These are phyloP conservation scores for Coffea eugenioides DNA, from an alignment of 257 asterid species.

Conservation along the genomic window DNA sequence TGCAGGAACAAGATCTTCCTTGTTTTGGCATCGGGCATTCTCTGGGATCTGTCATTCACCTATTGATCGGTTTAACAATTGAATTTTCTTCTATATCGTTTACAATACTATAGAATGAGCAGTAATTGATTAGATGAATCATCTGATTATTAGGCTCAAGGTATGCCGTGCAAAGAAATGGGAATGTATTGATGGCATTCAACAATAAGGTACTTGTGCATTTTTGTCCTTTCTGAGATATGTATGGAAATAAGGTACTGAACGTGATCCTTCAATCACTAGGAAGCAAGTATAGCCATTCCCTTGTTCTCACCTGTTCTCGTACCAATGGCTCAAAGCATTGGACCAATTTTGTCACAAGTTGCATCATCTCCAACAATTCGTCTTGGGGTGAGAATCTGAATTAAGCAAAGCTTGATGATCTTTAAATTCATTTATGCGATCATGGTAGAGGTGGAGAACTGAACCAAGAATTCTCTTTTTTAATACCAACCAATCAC, in stretches of 20 bases:
- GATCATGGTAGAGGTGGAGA: not conserved
- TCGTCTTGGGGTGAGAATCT: conserved; percentile 80
- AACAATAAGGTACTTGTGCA: conserved; percentile 67
- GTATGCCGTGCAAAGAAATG: conserved; percentile 86
- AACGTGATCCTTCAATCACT: conserved; percentile 22
- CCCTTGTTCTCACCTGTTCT: conserved; percentile 88
- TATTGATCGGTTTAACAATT: conserved; percentile 63
- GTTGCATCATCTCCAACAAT: conserved; percentile 78
- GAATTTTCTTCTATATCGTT: conserved; percentile 15
- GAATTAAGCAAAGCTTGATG: not conserved
- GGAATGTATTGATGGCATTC: conserved; percentile 84
- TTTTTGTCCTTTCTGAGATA: conserved; percentile 6
- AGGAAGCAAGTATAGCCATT: conserved; percentile 88
- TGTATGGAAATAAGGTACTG: not conserved
- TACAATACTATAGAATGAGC: conserved; percentile 6
- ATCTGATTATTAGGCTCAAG: conserved; percentile 69
- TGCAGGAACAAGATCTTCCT: conserved; percentile 76
- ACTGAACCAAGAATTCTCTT: no score
- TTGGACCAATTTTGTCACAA: conserved; percentile 83
- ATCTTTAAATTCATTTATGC: not conserved
- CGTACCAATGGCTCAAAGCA: conserved; percentile 77
- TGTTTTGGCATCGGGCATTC: conserved; percentile 91
- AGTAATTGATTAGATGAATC: conserved; percentile 21
- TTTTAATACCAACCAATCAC: no score
- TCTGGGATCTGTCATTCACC: conserved; percentile 90